These are phyloP conservation scores for Colletotrichum sp. DNA, from an alignment of 2,329 filamentous ascomycete genomes.

Conservation along the genomic window DNA sequence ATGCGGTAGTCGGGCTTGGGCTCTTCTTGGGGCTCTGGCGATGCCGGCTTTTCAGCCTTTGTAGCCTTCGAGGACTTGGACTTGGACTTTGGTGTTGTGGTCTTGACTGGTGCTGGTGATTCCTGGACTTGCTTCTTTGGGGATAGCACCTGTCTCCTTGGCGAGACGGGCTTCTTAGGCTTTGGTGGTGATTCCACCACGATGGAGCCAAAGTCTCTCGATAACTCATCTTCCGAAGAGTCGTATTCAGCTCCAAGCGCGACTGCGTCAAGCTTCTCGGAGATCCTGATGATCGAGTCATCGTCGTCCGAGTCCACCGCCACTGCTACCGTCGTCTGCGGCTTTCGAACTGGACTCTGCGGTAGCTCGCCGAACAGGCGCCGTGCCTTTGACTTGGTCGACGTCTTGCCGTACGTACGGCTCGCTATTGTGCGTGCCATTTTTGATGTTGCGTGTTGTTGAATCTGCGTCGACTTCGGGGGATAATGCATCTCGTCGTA, in stretches of 20 bases:
- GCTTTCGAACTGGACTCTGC: constrained; percentile 49
- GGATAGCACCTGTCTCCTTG: neutral
- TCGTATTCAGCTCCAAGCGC: constrained; percentile 27
- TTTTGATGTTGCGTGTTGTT: constrained; percentile 18
- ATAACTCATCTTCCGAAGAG: constrained; percentile 18
- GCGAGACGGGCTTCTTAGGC: neutral
- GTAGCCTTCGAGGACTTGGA: neutral
- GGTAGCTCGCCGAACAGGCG: constrained; percentile 58
- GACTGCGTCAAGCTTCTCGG: constrained; percentile 37
- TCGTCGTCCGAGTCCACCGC: neutral
- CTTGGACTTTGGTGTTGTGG: neutral
- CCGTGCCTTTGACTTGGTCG: constrained; percentile 51
- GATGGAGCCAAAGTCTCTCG: neutral
- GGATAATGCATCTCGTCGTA: neutral
- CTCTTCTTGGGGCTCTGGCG: neutral
- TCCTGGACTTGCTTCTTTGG: neutral
- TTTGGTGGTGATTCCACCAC: neutral
- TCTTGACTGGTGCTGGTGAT: neutral
- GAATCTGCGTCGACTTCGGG: neutral
- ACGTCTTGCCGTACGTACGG: constrained; percentile 57
- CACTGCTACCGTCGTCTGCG: neutral
- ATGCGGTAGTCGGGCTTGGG: constrained; percentile 39
- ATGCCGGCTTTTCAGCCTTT: neutral
- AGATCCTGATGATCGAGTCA: constrained; percentile 33
- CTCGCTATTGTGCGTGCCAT: constrained; percentile 51